Evolutionary conservation across 495 filamentous ascomycete species (phyloP), one percentile per base, ranked within the genome.

Genomic region (Niebla homalea): DNA sequence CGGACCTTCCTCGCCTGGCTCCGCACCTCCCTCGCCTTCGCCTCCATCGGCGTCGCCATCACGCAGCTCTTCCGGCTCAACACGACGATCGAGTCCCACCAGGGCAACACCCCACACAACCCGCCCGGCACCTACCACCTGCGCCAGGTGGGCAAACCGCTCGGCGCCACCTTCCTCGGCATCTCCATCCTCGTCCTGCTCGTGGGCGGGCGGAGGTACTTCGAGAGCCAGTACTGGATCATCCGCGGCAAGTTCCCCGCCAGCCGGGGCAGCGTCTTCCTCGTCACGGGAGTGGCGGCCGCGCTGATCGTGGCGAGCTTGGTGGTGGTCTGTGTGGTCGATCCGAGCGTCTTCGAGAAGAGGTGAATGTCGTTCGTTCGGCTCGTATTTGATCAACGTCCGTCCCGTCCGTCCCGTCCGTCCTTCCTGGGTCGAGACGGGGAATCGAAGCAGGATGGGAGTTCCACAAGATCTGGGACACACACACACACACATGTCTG

Each of bases 1-100:
- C 82, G 92, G 25, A 98, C 92, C 3, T 98, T 97, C 66, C 79
- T 98, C 19, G 92, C 92, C 44, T 98, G 92, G 92, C 77, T 98
- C 42, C 80, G 92, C 41, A 98, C 92, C 16, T 95, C 89, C 19
- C 75, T 98, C 39, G 87, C 90, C 43, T 98, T 98, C 62, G 93
- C 92, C 36, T 88, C 83, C 44, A 98, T 98, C 59, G 92, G 92
- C 49, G 89, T 98, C 53, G 92, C 90, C 46, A 79, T 98, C 44
- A 96, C 93, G 1, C 92, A 98, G 65, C 77, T 98, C 44, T 97
- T 98, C 69, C 83, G 92, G 22, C 80, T 97, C 42, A 95, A 94
- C 71, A 84, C 77, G 21, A 71, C 80, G 29, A 66, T 84, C 51
- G 59, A 67, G 10, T 52, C 62, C 18, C 57, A 62, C 19, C 52